phyloP scores from a whole-genome alignment of 441 rosid genomes.

The Jatropha podagrica region DNA sequence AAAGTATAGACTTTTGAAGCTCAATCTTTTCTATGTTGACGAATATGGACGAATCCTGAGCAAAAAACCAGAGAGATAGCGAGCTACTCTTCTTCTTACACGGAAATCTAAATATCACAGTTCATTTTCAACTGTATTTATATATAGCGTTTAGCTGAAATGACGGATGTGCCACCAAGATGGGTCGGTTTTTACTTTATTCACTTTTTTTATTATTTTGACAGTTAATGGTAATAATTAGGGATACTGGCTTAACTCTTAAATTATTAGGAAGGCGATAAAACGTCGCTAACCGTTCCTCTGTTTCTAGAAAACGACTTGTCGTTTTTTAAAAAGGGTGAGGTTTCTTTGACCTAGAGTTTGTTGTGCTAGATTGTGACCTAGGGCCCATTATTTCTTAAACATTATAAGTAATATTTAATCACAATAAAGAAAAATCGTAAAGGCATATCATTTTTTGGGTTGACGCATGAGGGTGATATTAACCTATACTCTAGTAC shows the following conservation, averaged over 20 bases:
- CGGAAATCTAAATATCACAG: not conserved
- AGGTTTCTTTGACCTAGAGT: slow-evolving; percentile 13
- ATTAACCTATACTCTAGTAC: not conserved
- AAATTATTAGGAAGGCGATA: not conserved
- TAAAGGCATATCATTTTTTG: not conserved
- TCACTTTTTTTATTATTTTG: not conserved
- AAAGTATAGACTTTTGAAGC: slow-evolving; percentile 6
- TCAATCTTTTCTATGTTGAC: slow-evolving; percentile 31
- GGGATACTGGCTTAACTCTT: not conserved
- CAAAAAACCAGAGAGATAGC: not conserved
- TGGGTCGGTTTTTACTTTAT: not conserved
- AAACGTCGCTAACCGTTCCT: not conserved
- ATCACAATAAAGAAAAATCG: not conserved
- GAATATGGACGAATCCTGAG: slow-evolving; percentile 38
- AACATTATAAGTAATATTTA: not conserved
- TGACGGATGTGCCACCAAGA: not conserved
- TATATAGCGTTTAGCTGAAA: not conserved
- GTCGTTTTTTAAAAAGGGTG: not conserved
- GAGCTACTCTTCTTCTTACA: not conserved
- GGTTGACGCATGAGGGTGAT: not conserved
- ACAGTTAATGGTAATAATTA: not conserved
- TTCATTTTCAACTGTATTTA: not conserved
- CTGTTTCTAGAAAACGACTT: not conserved
- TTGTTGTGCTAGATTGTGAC: slow-evolving; percentile 18
- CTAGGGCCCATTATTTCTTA: not conserved